phyloP scores from a whole-genome alignment of 768 basidiomycete genomes.

The Galerina sulciceps region DNA sequence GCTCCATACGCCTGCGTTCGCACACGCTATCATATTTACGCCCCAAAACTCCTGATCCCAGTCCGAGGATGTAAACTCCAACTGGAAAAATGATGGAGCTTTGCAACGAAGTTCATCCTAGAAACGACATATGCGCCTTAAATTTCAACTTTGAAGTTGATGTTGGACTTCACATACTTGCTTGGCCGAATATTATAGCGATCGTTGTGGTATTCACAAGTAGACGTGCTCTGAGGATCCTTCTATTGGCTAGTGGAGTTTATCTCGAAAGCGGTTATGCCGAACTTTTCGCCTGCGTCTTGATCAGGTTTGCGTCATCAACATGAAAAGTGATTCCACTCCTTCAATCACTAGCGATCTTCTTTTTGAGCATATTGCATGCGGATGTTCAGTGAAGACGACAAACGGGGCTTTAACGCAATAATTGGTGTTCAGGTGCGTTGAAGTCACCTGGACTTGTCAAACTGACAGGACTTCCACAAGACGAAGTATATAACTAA shows the following conservation, averaged over 20 bases:
- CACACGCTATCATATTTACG: no score
- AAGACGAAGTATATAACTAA: no score
- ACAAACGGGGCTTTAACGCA: conserved; percentile 95
- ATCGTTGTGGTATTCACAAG: no score
- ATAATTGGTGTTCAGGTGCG: conserved; percentile 95
- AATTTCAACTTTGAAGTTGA: conserved; percentile 95
- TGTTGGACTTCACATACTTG: conserved; percentile 71
- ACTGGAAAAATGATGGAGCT: conserved; percentile 89
- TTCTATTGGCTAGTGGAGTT: conserved; percentile 94
- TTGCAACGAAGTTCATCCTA: conserved; percentile 94
- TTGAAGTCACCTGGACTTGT: not conserved
- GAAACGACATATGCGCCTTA: conserved; percentile 88
- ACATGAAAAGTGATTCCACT: conserved; percentile 97
- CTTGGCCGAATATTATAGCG: no score
- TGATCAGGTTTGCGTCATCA: conserved; percentile 95
- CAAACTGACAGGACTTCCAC: not conserved
- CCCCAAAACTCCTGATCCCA: conserved; percentile 90
- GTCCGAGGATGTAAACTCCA: conserved; percentile 95
- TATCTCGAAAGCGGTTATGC: conserved; percentile 94
- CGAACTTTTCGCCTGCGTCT: conserved; percentile 95
- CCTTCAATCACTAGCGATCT: conserved; percentile 96
- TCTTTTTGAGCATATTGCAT: conserved; percentile 99
- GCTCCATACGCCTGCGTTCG: no score
- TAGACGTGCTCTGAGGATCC: conserved; percentile 62
- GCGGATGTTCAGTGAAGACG: conserved; percentile 90